Evolutionary conservation across 129 eudicot genomes (phyloP).

Genomic region (Chrysanthemum seticuspe): DNA sequence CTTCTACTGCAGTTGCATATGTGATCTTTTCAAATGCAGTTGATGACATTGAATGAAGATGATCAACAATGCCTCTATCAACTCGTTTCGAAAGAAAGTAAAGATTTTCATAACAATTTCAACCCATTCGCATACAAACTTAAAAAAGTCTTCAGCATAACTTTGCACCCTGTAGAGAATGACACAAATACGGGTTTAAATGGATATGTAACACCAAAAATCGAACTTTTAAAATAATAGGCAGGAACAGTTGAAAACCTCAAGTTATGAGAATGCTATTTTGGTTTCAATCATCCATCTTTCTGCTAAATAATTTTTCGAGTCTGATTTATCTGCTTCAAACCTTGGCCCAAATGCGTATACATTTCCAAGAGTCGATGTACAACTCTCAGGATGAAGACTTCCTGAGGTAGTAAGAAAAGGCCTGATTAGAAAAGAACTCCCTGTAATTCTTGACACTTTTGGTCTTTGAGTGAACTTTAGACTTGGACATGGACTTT

Average conservation of each 20-base stretch:
- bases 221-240: not conserved
- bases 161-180: slow-evolving; percentile 57
- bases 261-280: slow-evolving; percentile 78
- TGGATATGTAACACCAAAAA: not conserved
- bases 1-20: slow-evolving; percentile 75
- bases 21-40: slow-evolving; percentile 58
- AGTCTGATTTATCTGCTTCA: no score
- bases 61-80: slow-evolving; percentile 51
- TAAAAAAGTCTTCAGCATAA: slow-evolving; percentile 73
- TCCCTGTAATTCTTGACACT: slow-evolving; percentile 34
- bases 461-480: slow-evolving; percentile 16
- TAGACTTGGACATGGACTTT: slow-evolving; percentile 34
- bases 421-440: slow-evolving; percentile 63
- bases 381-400: slow-evolving; percentile 54
- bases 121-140: slow-evolving; percentile 59
- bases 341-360: no score
- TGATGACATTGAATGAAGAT: slow-evolving; percentile 46
- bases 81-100: slow-evolving; percentile 58
- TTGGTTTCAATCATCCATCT: slow-evolving; percentile 57
- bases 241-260: slow-evolving; percentile 38
- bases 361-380: no score
- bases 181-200: slow-evolving; percentile 20
- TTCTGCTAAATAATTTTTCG: no score
- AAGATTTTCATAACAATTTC: slow-evolving; percentile 59
- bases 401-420: slow-evolving; percentile 57